These are phyloP conservation scores for Aspergillus novoparasiticus DNA, from an alignment of 2,329 filamentous ascomycete species.

Conservation along the genomic window DNA sequence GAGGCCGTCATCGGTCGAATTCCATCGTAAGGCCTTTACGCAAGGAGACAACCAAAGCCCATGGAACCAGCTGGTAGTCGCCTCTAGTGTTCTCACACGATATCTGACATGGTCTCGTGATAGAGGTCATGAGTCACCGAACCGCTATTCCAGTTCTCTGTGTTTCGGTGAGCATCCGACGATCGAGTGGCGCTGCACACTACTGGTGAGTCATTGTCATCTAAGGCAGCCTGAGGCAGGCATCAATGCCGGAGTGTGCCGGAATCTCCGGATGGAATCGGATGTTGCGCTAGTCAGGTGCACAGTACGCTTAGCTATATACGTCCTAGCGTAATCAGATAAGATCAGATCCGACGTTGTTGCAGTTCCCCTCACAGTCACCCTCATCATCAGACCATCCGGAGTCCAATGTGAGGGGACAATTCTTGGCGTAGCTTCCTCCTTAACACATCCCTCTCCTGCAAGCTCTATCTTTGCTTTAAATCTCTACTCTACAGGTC, in stretches of 20 bases:
- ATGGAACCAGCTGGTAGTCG: neutral
- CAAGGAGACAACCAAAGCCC: neutral
- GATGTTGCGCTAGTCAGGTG: neutral
- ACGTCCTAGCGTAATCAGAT: slow-evolving; percentile 33
- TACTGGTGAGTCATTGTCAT: neutral
- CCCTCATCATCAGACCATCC: slow-evolving; percentile 3
- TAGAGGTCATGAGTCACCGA: neutral
- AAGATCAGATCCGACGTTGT: slow-evolving; percentile 31
- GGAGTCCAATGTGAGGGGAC: neutral
- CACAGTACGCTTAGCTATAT: neutral
- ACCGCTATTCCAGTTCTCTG: neutral
- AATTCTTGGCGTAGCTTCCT: neutral
- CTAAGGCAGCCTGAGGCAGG: neutral
- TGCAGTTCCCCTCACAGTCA: slow-evolving; percentile 4
- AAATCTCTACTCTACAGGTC: neutral
- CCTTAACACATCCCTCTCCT: neutral
- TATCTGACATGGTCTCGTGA: neutral
- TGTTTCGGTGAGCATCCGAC: neutral
- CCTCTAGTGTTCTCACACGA: neutral
- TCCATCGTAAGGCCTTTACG: neutral
- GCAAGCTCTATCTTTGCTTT: neutral
- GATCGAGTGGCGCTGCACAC: neutral
- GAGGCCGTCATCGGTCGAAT: neutral
- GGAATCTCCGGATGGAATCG: slow-evolving; percentile 3
- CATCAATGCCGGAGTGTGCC: neutral